These are phyloP conservation scores for Hypoxylon sp. DNA, from an alignment of 2,329 filamentous ascomycete genomes.

Conservation along the genomic window DNA sequence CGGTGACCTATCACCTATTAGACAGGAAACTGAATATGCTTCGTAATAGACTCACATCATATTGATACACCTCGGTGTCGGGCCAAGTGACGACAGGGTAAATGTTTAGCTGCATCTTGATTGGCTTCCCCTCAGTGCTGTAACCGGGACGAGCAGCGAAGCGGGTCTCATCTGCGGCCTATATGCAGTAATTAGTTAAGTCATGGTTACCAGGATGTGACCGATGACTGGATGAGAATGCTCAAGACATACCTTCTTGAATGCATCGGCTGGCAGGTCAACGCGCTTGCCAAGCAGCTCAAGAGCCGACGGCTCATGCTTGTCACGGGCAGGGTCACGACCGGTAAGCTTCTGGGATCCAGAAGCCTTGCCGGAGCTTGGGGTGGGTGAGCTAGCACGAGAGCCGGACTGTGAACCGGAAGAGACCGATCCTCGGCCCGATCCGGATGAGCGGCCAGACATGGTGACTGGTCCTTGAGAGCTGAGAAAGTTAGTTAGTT, in stretches of 20 bases:
- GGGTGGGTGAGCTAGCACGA: slow-evolving; percentile 27
- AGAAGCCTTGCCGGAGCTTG: slow-evolving; percentile 14
- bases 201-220: background rate
- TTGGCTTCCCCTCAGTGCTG: slow-evolving; percentile 67
- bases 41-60: slow-evolving; percentile 75
- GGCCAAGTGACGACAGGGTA: slow-evolving; percentile 75
- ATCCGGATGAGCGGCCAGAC: slow-evolving; percentile 26
- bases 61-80: slow-evolving; percentile 78
- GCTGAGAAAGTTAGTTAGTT: slow-evolving; percentile 6
- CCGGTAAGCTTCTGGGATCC: slow-evolving; percentile 29
- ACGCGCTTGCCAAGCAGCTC: slow-evolving; percentile 60
- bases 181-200: slow-evolving; percentile 34
- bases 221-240: background rate
- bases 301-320: slow-evolving; percentile 48
- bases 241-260: slow-evolving; percentile 54
- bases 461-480: slow-evolving; percentile 13
- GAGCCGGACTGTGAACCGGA: slow-evolving; percentile 35
- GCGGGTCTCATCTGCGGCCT: slow-evolving; percentile 48
- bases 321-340: slow-evolving; percentile 40
- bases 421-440: slow-evolving; percentile 5
- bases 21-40: background rate
- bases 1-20: slow-evolving; percentile 67
- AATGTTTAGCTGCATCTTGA: slow-evolving; percentile 76
- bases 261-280: slow-evolving; percentile 71
- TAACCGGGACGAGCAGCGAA: slow-evolving; percentile 65